Evolutionary conservation across 2,329 filamentous ascomycete species (phyloP).

Genomic region (Aspergillus persii): DNA sequence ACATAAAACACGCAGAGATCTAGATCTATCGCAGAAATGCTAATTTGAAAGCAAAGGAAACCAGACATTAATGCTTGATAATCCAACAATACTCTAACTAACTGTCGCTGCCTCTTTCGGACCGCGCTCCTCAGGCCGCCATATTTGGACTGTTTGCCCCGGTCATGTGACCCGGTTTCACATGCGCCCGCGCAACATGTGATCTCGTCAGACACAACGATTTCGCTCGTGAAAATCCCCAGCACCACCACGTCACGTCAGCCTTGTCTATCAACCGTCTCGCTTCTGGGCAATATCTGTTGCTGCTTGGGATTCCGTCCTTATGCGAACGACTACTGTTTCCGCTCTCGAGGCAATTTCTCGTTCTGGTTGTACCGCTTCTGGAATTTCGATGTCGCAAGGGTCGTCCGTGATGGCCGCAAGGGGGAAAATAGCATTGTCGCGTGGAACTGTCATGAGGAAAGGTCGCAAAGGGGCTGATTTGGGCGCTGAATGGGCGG

Average conservation of each 20-base stretch:
- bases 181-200: no score
- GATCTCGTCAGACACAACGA: no score
- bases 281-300: conserved; percentile 6
- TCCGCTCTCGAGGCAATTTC: neutral
- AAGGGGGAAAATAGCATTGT: neutral
- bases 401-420: neutral
- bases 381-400: neutral
- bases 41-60: no score
- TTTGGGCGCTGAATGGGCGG: neutral
- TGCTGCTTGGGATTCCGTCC: conserved; percentile 11
- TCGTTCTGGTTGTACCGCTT: neutral
- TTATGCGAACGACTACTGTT: neutral
- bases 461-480: neutral
- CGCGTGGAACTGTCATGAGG: neutral
- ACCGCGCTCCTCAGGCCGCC: no score
- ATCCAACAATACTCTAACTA: no score
- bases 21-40: no score
- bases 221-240: no score
- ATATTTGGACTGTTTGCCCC: no score
- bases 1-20: no score
- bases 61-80: no score
- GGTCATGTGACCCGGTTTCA: no score
- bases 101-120: no score
- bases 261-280: conserved; percentile 4
- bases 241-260: neutral